Conservation (phyloP, 345 rosid genomes). For the Mercurialis annua region DNA sequence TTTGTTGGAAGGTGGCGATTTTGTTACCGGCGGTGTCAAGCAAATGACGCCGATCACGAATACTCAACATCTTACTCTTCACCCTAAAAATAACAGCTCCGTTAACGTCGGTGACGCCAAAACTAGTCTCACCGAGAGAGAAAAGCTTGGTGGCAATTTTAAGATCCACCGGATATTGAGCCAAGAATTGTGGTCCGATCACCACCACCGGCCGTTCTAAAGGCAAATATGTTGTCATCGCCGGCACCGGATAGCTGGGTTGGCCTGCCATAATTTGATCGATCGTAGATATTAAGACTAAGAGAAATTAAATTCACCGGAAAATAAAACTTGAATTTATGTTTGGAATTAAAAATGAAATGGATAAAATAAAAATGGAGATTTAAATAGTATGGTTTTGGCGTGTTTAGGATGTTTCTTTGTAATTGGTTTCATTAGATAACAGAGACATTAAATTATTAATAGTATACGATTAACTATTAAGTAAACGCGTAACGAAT, state of each 20-base stretch:
- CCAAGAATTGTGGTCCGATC: slow-evolving; percentile 28
- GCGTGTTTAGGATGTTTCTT: too few relatives aligned
- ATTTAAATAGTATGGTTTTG: not conserved
- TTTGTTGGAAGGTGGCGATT: slow-evolving; percentile 36
- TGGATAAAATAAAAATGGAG: not conserved
- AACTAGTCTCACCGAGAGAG: slow-evolving; percentile 20
- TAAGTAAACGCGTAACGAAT: too few relatives aligned
- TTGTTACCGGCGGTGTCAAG: slow-evolving; percentile 30
- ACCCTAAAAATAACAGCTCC: slow-evolving; percentile 34
- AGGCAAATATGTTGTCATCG: slow-evolving; percentile 11
- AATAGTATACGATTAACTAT: too few relatives aligned
- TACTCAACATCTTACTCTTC: slow-evolving; percentile 19
- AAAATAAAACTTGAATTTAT: not conserved
- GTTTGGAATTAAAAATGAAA: too few relatives aligned
- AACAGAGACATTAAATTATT: too few relatives aligned
- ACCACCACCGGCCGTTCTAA: slow-evolving; percentile 26
- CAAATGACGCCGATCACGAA: slow-evolving; percentile 32
- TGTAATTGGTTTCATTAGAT: too few relatives aligned
- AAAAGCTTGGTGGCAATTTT: slow-evolving; percentile 15
- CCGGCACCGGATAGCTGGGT: slow-evolving; percentile 15
- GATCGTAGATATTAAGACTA: too few relatives aligned
- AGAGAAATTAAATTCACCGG: not conserved
- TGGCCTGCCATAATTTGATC: not conserved
- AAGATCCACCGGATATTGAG: slow-evolving; percentile 29
- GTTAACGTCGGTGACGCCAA: slow-evolving; percentile 25